Percentiles rank a stretch among this genome's conserved stretches.
Conservation (phyloP, 139 green algal genomes). For the Auxenochlorella pyrenoidosa region DNA sequence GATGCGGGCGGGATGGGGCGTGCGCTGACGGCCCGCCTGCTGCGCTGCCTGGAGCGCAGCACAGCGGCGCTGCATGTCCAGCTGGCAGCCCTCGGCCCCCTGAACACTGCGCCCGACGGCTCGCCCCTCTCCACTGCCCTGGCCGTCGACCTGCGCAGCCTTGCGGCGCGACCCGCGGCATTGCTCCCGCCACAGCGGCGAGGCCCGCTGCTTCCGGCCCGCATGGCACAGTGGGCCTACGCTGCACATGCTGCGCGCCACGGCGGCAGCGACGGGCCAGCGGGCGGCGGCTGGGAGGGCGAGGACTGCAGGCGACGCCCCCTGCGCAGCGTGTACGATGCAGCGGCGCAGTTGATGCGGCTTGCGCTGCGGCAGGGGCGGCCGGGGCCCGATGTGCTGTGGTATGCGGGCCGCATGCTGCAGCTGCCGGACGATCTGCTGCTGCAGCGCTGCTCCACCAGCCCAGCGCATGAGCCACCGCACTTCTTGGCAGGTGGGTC, state of each 20-base stretch:
- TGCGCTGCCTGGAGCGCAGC: slow-evolving; percentile 7
- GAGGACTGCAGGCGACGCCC: neutral
- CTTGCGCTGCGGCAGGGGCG: neutral
- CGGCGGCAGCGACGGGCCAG: neutral
- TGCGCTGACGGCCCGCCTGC: neutral
- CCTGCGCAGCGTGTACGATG: neutral
- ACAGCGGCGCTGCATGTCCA: neutral
- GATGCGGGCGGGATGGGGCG: neutral
- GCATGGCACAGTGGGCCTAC: slow-evolving; percentile 13
- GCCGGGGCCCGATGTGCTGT: neutral
- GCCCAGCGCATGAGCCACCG: slow-evolving; percentile 21
- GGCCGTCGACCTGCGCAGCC: neutral
- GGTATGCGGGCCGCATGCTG: neutral
- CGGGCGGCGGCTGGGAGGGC: neutral
- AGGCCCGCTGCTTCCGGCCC: neutral
- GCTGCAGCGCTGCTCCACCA: slow-evolving; percentile 15
- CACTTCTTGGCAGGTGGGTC: slow-evolving; percentile 9
- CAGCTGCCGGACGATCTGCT: slow-evolving; percentile 1
- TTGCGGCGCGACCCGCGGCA: neutral
- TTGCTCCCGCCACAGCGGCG: neutral
- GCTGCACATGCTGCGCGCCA: too few relatives aligned
- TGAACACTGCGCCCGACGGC: neutral
- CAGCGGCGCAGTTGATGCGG: neutral
- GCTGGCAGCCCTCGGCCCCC: neutral
- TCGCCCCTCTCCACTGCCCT: neutral